Base-by-base conservation (phyloP, 2,329 filamentous ascomycete genomes). In the Verticillium nubilum region DNA sequence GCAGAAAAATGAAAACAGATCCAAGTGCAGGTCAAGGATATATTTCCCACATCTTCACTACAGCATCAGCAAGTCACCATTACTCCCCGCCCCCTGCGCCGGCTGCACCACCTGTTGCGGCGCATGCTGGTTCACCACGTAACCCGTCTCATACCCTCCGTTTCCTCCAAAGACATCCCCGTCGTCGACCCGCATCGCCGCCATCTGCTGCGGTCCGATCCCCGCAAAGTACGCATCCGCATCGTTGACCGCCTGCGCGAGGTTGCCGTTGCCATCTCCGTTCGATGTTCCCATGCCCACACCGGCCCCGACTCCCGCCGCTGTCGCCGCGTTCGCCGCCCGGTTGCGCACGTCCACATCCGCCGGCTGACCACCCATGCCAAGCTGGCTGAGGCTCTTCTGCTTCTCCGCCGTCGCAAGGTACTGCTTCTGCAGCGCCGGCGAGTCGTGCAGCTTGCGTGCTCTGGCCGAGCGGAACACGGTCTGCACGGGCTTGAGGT, bases 401-500 rank as follows among this genome's bases (percentile, higher is more conserved):
- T 86, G 83, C 19, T 73, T 76, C 63, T 88, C 85, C 19, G 80
- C 81, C 1, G 84, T 83, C 0, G 86, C 85, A 0, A 91, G 74
- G 17, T 80, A 78, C 59, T 90, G 84, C 63, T 86, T 88, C 75
- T 97, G 95, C 42, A 99, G 79, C 0, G 93, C 93, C 0, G 94
- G 93, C 2, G 89, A 94, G 58, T 96, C 91, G 59, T 86, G 82
- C 2, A 99, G 81, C 59, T 87, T 87, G 25, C 92, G 84, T 1
- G 91, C 89, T 15, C 95, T 85, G 13, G 95, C 94, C 19, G 88
- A 89, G 60, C 95, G 89, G 81, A 99, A 99, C 10, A 99, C 95
- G 58, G 95, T 94, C 72, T 98, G 92, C 5, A 99, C 94, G 3
- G 95, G 95, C 74, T 99, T 99, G 56, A 99, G 85, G 74, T 99